Conservation (phyloP, 116 monocot species). For the Papilionanthe hybrid region DNA sequence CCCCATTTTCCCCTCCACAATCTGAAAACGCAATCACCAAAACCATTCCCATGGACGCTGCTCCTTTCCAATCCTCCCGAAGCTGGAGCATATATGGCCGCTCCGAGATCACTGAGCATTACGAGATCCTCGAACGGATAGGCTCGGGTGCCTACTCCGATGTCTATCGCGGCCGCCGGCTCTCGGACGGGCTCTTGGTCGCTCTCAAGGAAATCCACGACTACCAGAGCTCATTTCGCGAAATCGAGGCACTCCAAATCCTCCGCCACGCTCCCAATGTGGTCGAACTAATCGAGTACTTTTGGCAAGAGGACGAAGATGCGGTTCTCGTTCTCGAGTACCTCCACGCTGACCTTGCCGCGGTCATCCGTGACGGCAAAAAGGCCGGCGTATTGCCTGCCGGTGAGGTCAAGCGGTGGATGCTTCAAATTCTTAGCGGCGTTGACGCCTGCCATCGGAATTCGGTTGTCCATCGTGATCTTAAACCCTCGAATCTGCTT, state of each 20-base stretch:
- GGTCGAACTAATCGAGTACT: slow-evolving; percentile 73
- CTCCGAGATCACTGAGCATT: slow-evolving; percentile 58
- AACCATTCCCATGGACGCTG: neutral
- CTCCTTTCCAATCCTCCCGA: slow-evolving; percentile 12
- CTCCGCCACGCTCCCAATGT: slow-evolving; percentile 60
- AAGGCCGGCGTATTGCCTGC: slow-evolving; percentile 19
- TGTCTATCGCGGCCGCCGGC: slow-evolving; percentile 77
- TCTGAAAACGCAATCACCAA: neutral
- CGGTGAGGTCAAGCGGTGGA: slow-evolving; percentile 76
- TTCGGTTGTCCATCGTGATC: slow-evolving; percentile 67
- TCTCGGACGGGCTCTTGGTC: slow-evolving; percentile 54
- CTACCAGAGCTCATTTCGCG: slow-evolving; percentile 65
- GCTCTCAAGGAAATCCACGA: slow-evolving; percentile 97
- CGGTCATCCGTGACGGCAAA: slow-evolving; percentile 55
- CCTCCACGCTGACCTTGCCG: slow-evolving; percentile 54
- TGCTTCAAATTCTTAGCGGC: slow-evolving; percentile 66
- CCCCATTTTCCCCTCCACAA: too few relatives aligned
- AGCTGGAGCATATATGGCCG: slow-evolving; percentile 99
- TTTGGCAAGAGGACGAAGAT: slow-evolving; percentile 75
- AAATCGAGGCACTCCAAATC: slow-evolving; percentile 74
- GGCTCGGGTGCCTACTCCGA: slow-evolving; percentile 95
- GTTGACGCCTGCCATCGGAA: slow-evolving; percentile 69
- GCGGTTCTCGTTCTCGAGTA: slow-evolving; percentile 83
- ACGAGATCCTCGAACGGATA: slow-evolving; percentile 66
- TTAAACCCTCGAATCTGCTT: slow-evolving; percentile 83